phyloP scores from a whole-genome alignment of 2,329 filamentous ascomycete genomes.

The Fusarium vanettenii region DNA sequence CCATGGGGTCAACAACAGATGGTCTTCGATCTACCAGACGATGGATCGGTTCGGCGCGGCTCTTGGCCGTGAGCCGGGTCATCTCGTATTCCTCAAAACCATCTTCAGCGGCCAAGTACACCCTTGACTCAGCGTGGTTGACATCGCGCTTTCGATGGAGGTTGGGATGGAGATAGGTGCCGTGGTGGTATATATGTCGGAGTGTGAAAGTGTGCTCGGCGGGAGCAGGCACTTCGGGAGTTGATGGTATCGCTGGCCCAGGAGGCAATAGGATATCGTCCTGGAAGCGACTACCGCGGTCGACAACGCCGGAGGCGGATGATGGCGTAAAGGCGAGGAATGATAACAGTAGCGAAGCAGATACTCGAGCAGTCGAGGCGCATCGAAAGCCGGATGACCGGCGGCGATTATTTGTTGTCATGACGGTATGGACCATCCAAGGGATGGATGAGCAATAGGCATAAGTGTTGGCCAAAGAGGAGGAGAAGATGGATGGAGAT shows the following conservation, averaged over 20 bases:
- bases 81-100: conserved; percentile 63
- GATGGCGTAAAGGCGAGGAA: conserved; percentile 71
- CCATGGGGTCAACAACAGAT: conserved; percentile 80
- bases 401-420: conserved; percentile 31
- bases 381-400: conserved; percentile 48
- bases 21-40: conserved; percentile 83
- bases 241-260: conserved; percentile 53
- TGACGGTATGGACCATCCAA: conserved; percentile 30
- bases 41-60: conserved; percentile 77
- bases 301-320: conserved; percentile 46
- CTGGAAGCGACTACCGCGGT: conserved; percentile 50
- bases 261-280: conserved; percentile 58
- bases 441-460: not conserved
- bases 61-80: conserved; percentile 69
- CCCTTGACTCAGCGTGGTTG: conserved; percentile 58
- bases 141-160: conserved; percentile 85
- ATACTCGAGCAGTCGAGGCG: conserved; percentile 71
- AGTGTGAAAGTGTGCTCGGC: conserved; percentile 74
- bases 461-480: conserved; percentile 4
- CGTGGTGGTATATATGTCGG: conserved; percentile 93
- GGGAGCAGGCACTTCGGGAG: conserved; percentile 57
- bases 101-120: conserved; percentile 73
- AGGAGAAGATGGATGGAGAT: conserved; percentile 10
- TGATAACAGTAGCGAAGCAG: conserved; percentile 71
- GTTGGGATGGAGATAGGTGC: conserved; percentile 79